phyloP scores from a whole-genome alignment of 192 early-diverging fungal genomes.

The Backusella circina region DNA sequence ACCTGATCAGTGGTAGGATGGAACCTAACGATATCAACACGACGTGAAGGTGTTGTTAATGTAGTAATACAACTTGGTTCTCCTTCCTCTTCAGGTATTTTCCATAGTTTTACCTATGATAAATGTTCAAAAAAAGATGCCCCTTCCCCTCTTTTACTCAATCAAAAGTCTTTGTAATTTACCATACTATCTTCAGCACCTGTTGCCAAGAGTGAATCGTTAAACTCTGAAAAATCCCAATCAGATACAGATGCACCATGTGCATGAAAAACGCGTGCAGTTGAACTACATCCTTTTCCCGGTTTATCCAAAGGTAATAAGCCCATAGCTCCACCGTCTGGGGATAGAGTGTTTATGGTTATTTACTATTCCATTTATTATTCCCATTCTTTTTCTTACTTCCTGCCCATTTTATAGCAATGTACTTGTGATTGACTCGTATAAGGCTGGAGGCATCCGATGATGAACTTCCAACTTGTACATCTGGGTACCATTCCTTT shows the following conservation, averaged over 20 bases:
- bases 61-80: slow-evolving; percentile 25
- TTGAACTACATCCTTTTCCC: slow-evolving; percentile 16
- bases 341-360: background rate
- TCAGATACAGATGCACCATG: slow-evolving; percentile 40
- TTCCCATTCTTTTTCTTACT: background rate
- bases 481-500: slow-evolving; percentile 25
- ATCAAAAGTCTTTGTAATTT: too few species aligned
- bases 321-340: slow-evolving; percentile 23
- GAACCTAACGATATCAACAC: slow-evolving; percentile 39
- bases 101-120: slow-evolving; percentile 47
- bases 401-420: slow-evolving; percentile 23
- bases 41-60: slow-evolving; percentile 30
- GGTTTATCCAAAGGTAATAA: slow-evolving; percentile 17
- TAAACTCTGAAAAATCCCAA: slow-evolving; percentile 48
- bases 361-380: background rate
- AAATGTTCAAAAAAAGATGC: background rate
- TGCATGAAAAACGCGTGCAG: slow-evolving; percentile 35
- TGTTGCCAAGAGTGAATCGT: slow-evolving; percentile 35
- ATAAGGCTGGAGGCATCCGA: slow-evolving; percentile 17
- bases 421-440: slow-evolving; percentile 16
- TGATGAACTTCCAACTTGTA: slow-evolving; percentile 14
- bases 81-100: slow-evolving; percentile 18
- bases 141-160: background rate
- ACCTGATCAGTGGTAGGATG: slow-evolving; percentile 48
- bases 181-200: slow-evolving; percentile 46